These are phyloP conservation scores for Jaenimonas drosophilae DNA, from an alignment of 208 protist genomes.

Conservation along the genomic window DNA sequence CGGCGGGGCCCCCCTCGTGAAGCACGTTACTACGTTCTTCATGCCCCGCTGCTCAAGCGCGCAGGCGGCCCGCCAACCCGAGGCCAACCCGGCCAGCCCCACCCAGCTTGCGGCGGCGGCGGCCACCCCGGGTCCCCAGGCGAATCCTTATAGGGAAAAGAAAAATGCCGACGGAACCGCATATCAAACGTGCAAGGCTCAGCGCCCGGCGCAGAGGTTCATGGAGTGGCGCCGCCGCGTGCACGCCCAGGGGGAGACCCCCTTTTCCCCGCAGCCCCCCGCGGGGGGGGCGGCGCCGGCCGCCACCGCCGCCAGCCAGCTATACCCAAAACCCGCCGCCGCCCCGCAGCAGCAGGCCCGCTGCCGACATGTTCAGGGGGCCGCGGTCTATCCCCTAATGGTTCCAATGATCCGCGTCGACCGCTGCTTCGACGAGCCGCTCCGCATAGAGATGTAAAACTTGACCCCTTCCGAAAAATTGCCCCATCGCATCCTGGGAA, in stretches of 20 bases:
- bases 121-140: constrained; percentile 16
- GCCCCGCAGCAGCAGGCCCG: constrained; percentile 8
- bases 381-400: constrained; percentile 10
- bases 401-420: constrained; percentile 40
- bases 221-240: constrained; percentile 27
- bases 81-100: constrained; percentile 7
- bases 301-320: constrained; percentile 9
- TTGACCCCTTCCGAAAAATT: too few relatives aligned
- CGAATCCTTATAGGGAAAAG: constrained; percentile 29
- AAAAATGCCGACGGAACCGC: constrained; percentile 30
- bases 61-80: constrained; percentile 4
- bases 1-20: constrained; percentile 31
- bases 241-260: constrained; percentile 1
- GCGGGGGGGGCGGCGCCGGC: constrained; percentile 10
- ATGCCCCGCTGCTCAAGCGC: constrained; percentile 28
- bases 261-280: too few relatives aligned
- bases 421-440: constrained; percentile 19
- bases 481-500: too few relatives aligned
- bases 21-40: constrained; percentile 49
- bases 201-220: constrained; percentile 32
- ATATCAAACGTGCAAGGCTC: constrained; percentile 48
- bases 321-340: constrained; percentile 20
- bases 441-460: constrained; percentile 5
- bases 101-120: constrained; percentile 11
- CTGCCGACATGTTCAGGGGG: constrained; percentile 11